Evolutionary conservation across 2,329 filamentous ascomycete species (phyloP).

Genomic region (Xylaria sp.): DNA sequence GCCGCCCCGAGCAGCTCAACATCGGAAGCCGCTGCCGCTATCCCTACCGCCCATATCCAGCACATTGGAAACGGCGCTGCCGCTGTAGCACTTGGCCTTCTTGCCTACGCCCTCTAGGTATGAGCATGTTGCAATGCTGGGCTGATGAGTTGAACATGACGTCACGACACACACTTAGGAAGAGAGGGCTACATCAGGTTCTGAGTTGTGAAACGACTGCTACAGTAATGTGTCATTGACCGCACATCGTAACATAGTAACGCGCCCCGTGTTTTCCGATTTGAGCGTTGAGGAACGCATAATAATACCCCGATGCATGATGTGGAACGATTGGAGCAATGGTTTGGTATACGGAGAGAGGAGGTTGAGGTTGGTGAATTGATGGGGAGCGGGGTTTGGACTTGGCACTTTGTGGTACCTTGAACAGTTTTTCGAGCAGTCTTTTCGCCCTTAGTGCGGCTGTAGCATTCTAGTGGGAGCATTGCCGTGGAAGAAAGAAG

Average conservation of each 20-base stretch:
- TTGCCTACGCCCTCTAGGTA: conserved; percentile 63
- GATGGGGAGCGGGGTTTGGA: conserved; percentile 23
- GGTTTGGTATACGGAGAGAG: conserved; percentile 33
- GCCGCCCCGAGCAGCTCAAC: conserved; percentile 42
- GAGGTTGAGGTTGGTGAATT: conserved; percentile 10
- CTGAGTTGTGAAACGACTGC: not conserved
- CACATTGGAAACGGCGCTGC: conserved; percentile 59
- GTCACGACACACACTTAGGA: not conserved
- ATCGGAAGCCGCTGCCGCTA: conserved; percentile 42
- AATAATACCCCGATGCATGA: conserved; percentile 22
- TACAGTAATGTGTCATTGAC: not conserved
- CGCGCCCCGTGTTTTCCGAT: conserved; percentile 10
- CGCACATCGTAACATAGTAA: conserved; percentile 13
- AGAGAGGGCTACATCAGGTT: not conserved
- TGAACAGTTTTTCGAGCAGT: conserved; percentile 28
- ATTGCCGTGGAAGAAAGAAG: conserved; percentile 22
- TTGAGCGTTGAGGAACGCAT: conserved; percentile 11
- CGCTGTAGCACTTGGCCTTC: conserved; percentile 62
- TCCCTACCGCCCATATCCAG: conserved; percentile 47
- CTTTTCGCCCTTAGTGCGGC: conserved; percentile 18
- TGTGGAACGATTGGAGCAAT: conserved; percentile 25
- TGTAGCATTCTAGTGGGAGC: conserved; percentile 21
- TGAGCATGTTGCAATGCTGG: conserved; percentile 29
- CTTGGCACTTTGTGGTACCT: conserved; percentile 24
- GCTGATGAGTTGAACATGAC: conserved; percentile 15